Conservation (phyloP, 257 asterid genomes). For the Solanum medicagineum region DNA sequence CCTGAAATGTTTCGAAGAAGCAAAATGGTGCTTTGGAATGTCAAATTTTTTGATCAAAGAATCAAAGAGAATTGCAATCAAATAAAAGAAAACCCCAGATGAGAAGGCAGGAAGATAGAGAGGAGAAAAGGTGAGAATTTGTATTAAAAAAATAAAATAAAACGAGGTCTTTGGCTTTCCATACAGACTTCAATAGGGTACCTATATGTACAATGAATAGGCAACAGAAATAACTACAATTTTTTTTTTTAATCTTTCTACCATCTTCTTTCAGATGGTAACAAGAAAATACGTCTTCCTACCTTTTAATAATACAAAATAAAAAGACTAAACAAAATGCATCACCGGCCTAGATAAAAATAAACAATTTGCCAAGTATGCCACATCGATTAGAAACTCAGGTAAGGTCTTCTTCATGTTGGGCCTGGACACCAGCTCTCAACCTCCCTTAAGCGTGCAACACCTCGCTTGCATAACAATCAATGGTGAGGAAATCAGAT, state of each 20-base stretch:
- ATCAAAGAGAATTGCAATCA: background rate
- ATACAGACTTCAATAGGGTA: background rate
- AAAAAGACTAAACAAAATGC: background rate
- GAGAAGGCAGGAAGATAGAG: background rate
- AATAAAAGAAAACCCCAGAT: background rate
- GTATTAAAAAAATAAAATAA: background rate
- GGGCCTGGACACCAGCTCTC: background rate
- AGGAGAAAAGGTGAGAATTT: background rate
- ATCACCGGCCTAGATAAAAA: background rate
- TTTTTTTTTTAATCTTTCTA: too few species aligned
- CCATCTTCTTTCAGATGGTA: too few species aligned
- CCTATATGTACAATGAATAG: background rate
- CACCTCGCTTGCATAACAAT: background rate
- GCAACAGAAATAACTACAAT: background rate
- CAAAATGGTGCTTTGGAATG: background rate
- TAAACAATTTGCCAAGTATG: background rate
- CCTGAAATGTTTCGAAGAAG: background rate
- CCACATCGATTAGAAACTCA: background rate
- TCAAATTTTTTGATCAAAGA: background rate
- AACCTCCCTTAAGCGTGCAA: background rate
- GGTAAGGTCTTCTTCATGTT: background rate
- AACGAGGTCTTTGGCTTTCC: background rate
- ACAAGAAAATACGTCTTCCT: too few species aligned
- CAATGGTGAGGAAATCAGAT: background rate
- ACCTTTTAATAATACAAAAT: too few species aligned